Percentiles rank a stretch among this genome's conserved stretches.
Evolutionary conservation across 2,329 filamentous ascomycete species (phyloP).

Genomic region (Piedraia hortae): DNA sequence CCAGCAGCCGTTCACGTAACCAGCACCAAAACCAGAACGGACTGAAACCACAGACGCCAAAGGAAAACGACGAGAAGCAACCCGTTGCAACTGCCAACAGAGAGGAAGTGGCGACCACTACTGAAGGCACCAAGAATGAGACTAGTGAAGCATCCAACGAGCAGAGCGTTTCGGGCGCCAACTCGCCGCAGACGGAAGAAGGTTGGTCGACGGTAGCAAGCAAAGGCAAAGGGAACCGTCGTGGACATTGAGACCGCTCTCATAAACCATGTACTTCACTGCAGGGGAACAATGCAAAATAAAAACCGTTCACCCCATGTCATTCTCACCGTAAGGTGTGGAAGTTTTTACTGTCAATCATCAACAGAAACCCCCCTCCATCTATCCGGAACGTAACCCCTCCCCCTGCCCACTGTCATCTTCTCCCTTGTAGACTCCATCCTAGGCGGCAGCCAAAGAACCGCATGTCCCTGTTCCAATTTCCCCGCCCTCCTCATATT

Average conservation of each 20-base stretch:
- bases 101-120: constrained; percentile 11
- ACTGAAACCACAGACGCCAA: constrained; percentile 8
- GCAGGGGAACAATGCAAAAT: too few relatives aligned
- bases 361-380: constrained; percentile 1
- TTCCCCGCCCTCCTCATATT: constrained; percentile 38
- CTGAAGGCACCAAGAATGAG: constrained; percentile 21
- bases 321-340: too few relatives aligned
- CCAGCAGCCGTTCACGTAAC: constrained; percentile 7
- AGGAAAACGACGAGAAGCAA: constrained; percentile 13
- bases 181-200: constrained; percentile 24
- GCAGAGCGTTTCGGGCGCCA: constrained; percentile 16
- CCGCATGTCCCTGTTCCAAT: constrained; percentile 23
- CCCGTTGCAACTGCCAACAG: too few relatives aligned
- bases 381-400: not conserved
- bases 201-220: constrained; percentile 26
- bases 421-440: constrained; percentile 5
- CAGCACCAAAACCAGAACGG: constrained; percentile 14
- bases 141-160: constrained; percentile 11
- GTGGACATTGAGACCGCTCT: too few relatives aligned
- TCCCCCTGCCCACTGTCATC: not conserved
- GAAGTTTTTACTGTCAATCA: not conserved
- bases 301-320: too few relatives aligned
- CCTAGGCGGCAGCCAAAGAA: constrained; percentile 32
- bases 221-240: constrained; percentile 18
- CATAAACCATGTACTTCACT: too few relatives aligned